Base-by-base conservation (phyloP, 441 rosid species). In the Sinapis alba region DNA sequence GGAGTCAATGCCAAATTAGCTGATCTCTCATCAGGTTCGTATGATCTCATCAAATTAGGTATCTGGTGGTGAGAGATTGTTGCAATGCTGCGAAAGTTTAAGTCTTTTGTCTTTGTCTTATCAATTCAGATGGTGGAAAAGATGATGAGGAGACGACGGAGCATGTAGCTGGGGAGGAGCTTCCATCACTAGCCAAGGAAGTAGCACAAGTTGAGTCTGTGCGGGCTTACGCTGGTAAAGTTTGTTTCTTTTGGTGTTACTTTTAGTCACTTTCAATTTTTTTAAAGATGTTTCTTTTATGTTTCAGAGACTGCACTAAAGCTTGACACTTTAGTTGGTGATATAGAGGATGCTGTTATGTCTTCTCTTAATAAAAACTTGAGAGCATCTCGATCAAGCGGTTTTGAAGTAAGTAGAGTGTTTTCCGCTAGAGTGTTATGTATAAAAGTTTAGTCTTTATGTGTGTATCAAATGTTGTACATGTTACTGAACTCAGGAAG, bases 281-380 rank as follows among this genome's bases (percentile, higher is more conserved):
- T 38, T 20, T 51, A 6, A 72, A 34, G 59, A 50, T 73, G 38
- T 54, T 68, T 56, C 53, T 58, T 10, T 18, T 72, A 69, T 77
- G 75, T 84, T 80, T 69, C 96, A 95, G 99, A 88, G 85, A 87
- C 96, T 15, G 92, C 97, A 32, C 75, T 91, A 65, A 95, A 89
- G 76, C 95, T 95, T 18, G 95, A 93, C 76, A 83, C 83, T 73
- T 78, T 93, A 76, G 88, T 90, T 58, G 97, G 98, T 74, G 97
- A 93, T 47, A 87, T 95, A 38, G 99, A 95, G 84, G 99, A 95
- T 86, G 89, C 87, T 56, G 96, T 93, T 53, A 85, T 92, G 81
- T 88, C 88, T 69, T 72, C 88, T 11, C 59, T 91, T 84, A 88
- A 77, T 73, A 89, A 82, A 81, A 94, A 83, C 79, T 74, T 81